These are phyloP conservation scores for Penicillium desertorum DNA, from an alignment of 495 filamentous ascomycete genomes.

Conservation along the genomic window DNA sequence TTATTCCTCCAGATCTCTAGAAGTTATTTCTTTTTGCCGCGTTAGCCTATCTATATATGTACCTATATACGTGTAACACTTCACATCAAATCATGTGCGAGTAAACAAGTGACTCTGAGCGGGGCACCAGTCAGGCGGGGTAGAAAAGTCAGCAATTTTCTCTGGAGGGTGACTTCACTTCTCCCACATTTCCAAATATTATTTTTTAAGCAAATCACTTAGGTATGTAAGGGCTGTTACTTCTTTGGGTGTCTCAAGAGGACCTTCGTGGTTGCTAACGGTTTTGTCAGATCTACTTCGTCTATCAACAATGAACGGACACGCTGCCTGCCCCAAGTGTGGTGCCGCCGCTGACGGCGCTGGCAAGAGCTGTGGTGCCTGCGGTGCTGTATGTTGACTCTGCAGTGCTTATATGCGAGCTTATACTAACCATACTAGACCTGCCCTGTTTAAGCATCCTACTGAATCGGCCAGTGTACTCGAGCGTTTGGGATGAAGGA, in stretches of 20 bases:
- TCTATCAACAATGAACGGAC: constrained; percentile 27
- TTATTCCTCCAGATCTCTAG: no score
- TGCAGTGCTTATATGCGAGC: not conserved
- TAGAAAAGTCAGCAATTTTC: constrained; percentile 18
- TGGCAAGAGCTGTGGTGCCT: constrained; percentile 39
- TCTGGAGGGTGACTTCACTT: not conserved
- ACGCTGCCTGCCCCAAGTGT: constrained; percentile 41
- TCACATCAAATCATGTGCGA: no score
- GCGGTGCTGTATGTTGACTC: constrained; percentile 35
- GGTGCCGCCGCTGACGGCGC: constrained; percentile 25
- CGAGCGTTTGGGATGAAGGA: not conserved
- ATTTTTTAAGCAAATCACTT: not conserved
- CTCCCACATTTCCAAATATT: not conserved
- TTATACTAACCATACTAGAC: constrained; percentile 21
- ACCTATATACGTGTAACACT: no score
- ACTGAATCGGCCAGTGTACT: not conserved
- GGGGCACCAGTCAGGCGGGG: constrained; percentile 18
- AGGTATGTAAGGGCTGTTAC: not conserved
- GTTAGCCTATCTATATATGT: no score
- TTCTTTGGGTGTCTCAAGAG: not conserved
- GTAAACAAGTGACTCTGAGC: not conserved
- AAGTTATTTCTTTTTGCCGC: no score
- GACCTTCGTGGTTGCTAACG: constrained; percentile 4
- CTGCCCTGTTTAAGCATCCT: constrained; percentile 27
- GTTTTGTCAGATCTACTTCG: not conserved